phyloP scores from a whole-genome alignment of 108 stramenopile genomes.

The Poteriospumella lacustris region DNA sequence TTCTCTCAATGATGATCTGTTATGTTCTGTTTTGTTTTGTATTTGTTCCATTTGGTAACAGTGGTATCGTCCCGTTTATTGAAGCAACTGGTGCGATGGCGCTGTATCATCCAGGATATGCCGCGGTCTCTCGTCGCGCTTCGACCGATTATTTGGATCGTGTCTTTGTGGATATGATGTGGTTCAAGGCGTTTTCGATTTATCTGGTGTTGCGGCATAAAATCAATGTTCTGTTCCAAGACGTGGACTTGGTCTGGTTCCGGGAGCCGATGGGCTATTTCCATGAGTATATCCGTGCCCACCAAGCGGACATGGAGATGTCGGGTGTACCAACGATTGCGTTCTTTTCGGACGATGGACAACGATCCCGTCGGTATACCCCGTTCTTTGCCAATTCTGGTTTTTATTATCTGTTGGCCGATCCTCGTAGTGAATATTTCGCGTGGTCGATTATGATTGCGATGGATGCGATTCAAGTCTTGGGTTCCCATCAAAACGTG shows the following conservation, averaged over 20 bases:
- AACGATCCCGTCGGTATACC: background rate
- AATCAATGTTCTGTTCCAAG: conserved; percentile 68
- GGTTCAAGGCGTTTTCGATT: conserved; percentile 20
- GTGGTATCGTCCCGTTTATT: background rate
- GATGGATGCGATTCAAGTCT: conserved; percentile 14
- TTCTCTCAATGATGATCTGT: background rate
- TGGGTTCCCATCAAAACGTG: conserved; percentile 26
- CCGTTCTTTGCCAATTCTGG: conserved; percentile 34
- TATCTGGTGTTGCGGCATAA: background rate
- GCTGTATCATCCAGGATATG: conserved; percentile 22
- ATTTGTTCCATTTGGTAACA: background rate
- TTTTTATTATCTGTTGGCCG: conserved; percentile 21
- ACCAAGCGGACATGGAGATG: background rate
- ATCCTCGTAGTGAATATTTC: conserved; percentile 1
- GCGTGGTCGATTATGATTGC: conserved; percentile 23
- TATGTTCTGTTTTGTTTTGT: background rate
- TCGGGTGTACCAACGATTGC: background rate
- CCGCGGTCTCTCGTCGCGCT: background rate
- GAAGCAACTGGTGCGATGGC: conserved; percentile 18
- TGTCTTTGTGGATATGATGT: conserved; percentile 32
- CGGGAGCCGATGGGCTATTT: conserved; percentile 18
- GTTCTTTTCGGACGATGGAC: conserved; percentile 25
- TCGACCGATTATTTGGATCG: conserved; percentile 19
- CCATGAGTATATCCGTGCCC: conserved; percentile 2
- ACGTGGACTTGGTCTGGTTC: conserved; percentile 45